Evolutionary conservation across 2,329 filamentous ascomycete genomes (phyloP).

Genomic region (Chrysoporthe austroafricana): DNA sequence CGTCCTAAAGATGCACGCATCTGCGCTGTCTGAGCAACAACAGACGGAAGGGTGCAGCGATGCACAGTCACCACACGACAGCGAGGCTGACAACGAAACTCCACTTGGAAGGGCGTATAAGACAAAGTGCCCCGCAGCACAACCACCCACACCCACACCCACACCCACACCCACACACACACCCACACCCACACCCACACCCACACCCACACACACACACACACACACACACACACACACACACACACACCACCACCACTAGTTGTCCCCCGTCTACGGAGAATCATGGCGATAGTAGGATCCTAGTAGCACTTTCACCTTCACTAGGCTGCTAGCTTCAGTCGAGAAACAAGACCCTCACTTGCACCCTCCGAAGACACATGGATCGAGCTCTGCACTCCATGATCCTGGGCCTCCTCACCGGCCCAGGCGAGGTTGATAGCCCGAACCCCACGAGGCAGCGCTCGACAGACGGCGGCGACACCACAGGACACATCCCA

Average conservation of each 20-base stretch:
- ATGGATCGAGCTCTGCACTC: slow-evolving; percentile 3
- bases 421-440: background rate
- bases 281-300: background rate
- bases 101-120: background rate
- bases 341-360: background rate
- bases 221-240: too few relatives aligned
- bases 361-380: background rate
- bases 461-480: background rate
- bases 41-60: background rate
- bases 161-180: too few relatives aligned
- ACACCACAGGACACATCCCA: background rate
- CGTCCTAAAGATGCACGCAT: too few relatives aligned
- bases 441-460: background rate
- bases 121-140: background rate
- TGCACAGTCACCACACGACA: background rate
- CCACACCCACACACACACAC: too few relatives aligned
- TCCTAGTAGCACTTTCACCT: background rate
- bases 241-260: background rate
- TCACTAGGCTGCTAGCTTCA: background rate
- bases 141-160: too few relatives aligned
- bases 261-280: background rate
- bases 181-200: too few relatives aligned
- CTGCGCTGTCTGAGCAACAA: background rate
- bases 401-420: background rate
- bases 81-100: background rate